phyloP scores from a whole-genome alignment of 2,329 filamentous ascomycete species.

The Pestalotiopsis sp. region DNA sequence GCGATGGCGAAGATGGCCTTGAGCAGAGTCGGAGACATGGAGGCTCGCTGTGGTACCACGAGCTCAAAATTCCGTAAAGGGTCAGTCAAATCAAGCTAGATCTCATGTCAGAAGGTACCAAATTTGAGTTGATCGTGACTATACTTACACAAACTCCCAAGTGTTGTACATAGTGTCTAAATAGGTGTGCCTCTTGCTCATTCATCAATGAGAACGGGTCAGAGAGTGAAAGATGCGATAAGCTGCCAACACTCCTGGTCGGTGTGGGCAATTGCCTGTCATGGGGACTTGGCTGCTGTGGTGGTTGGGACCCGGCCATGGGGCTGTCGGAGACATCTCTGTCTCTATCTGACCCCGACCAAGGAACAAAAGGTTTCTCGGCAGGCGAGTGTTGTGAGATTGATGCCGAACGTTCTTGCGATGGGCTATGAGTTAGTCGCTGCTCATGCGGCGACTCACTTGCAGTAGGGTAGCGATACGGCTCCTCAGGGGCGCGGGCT shows the following conservation, averaged over 20 bases:
- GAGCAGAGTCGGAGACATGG: constrained; percentile 52
- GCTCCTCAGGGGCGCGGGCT: background rate
- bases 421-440: background rate
- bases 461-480: constrained; percentile 16
- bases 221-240: constrained; percentile 4
- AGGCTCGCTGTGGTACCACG: constrained; percentile 55
- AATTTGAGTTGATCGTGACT: background rate
- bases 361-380: constrained; percentile 13
- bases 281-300: background rate
- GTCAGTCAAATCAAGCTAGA: constrained; percentile 35
- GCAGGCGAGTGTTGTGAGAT: constrained; percentile 9
- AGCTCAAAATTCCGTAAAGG: constrained; percentile 51
- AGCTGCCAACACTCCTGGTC: constrained; percentile 15
- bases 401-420: background rate
- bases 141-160: constrained; percentile 37
- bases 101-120: background rate
- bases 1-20: constrained; percentile 62
- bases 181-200: constrained; percentile 34
- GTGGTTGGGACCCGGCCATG: constrained; percentile 16
- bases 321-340: constrained; percentile 11
- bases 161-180: constrained; percentile 39
- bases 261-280: constrained; percentile 14
- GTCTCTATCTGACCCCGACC: background rate
- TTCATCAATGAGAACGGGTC: constrained; percentile 33
- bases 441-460: constrained; percentile 16